phyloP scores from a whole-genome alignment of 139 green algal species.

The Ettlia oleoabundans region DNA sequence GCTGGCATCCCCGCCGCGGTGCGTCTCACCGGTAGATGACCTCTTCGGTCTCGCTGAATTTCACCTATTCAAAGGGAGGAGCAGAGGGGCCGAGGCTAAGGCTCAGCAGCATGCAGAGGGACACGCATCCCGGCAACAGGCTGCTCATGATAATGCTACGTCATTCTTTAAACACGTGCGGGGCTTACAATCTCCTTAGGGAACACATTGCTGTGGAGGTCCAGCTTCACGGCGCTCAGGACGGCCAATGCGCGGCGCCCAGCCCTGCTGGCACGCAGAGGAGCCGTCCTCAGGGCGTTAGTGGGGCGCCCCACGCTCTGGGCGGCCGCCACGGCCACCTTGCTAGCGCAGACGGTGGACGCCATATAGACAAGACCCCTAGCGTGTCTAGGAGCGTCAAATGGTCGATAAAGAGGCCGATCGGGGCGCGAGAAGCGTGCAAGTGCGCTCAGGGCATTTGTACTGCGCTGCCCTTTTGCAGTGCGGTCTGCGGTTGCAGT shows the following conservation, averaged over 20 bases:
- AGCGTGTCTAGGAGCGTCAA: background rate
- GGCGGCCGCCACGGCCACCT: background rate
- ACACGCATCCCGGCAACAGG: background rate
- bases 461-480: no score
- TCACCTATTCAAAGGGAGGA: background rate
- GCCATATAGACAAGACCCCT: background rate
- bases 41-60: background rate
- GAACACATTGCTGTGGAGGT: slow-evolving; percentile 89
- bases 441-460: no score
- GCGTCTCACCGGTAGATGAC: background rate
- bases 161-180: background rate
- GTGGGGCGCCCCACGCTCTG: background rate
- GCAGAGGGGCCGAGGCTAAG: background rate
- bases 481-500: no score
- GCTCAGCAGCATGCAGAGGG: no score
- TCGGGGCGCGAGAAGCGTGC: background rate
- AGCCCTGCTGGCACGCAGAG: slow-evolving; percentile 4
- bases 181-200: slow-evolving; percentile 75
- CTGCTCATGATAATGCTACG: background rate
- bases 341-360: background rate
- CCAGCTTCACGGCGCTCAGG: slow-evolving; percentile 43
- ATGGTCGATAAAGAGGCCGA: background rate
- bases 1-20: background rate
- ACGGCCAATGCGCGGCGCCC: slow-evolving; percentile 9
- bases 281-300: background rate